Evolutionary conservation across 345 rosid species (phyloP), one percentile per base, ranked within the genome.

Genomic region (Syzygium oleosum): DNA sequence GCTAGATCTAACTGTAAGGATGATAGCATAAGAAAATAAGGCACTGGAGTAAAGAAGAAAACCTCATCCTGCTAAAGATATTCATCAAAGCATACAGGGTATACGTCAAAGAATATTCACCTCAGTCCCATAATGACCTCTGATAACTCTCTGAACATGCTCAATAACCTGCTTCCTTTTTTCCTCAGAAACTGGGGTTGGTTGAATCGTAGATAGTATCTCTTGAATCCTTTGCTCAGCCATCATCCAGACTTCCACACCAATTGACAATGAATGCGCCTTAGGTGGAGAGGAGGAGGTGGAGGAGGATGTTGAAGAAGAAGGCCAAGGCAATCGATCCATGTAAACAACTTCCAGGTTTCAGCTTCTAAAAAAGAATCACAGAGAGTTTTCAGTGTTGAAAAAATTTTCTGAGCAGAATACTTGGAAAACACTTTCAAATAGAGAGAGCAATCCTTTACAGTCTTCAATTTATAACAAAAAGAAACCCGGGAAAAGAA

Each of bases 191-290:
- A 93, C 90, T 87, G 91, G 52, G 61, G 91, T 84, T 23, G 98
- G 98, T 91, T 95, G 98, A 87, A 96, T 92, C 83, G 87, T 86
- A 89, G 89, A 90, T 56, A 97, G 91, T 89, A 97, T 95, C 92
- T 97, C 99, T 78, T 89, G 91, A 90, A 88, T 92, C 91, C 98
- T 96, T 84, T 92, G 88, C 91, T 97, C 99, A 80, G 97, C 96
- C 90, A 94, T 85, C 87, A 88, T 86, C 99, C 98, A 96, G 51
- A 91, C 91, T 54, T 96, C 98, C 11, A 59, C 63, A 85, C 93
- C 94, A 89, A 94, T 86, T 84, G 92, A 88, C 87, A 94, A 89
- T 52, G 93, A 91, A 52, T 87, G 85, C 12, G 34, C 86, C 88
- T 85, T 87, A 87, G 88, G 91, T 85, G 91, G 87, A 85, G 94